phyloP scores from a whole-genome alignment of 306 rosid species.

The Pterocarpus santalinus region DNA sequence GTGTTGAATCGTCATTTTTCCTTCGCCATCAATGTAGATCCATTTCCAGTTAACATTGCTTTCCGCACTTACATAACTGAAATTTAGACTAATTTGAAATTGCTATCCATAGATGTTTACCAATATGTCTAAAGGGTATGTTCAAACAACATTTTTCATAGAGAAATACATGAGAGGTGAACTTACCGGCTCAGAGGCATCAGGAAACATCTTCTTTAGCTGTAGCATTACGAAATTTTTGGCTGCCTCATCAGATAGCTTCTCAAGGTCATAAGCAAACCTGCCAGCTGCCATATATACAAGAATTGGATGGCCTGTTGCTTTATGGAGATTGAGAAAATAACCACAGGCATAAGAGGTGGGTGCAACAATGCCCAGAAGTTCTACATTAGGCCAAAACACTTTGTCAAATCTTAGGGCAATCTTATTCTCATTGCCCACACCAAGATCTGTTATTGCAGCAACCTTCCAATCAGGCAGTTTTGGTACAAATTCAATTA shows the following conservation, averaged over 20 bases:
- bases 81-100: too few species aligned
- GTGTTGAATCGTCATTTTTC: too few species aligned
- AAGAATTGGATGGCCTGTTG: constrained; percentile 79
- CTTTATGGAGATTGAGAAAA: constrained; percentile 85
- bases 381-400: constrained; percentile 85
- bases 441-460: constrained; percentile 80
- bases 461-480: constrained; percentile 78
- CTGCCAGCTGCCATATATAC: constrained; percentile 87
- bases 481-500: constrained; percentile 72
- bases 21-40: too few species aligned
- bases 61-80: too few species aligned
- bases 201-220: constrained; percentile 77
- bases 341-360: constrained; percentile 76
- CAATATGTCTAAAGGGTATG: too few species aligned
- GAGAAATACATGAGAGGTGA: not conserved
- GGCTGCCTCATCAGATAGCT: constrained; percentile 58
- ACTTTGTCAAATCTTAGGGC: constrained; percentile 67
- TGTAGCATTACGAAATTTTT: constrained; percentile 64
- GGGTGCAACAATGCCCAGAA: constrained; percentile 73
- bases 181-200: constrained; percentile 75
- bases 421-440: constrained; percentile 83
- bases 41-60: too few species aligned
- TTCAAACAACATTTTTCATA: too few species aligned
- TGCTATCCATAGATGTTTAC: too few species aligned
- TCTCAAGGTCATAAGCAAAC: constrained; percentile 80